Base-by-base conservation (phyloP, 306 rosid genomes). In the Rosa persica region DNA sequence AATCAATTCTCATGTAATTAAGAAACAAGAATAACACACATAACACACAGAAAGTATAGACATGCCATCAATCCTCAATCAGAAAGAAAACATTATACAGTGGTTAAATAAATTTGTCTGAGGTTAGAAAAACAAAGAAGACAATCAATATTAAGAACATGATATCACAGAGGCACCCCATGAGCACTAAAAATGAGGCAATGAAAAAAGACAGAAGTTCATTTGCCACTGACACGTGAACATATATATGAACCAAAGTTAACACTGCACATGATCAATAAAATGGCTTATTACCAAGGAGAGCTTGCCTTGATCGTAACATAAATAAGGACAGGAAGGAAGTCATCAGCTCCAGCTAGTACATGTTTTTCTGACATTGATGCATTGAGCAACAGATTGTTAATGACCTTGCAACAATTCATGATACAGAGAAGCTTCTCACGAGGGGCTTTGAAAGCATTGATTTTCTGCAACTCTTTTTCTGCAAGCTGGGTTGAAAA, bases 221-320 rank as follows among this genome's bases (percentile, higher is more conserved):
- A 54, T 57, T 22, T 74, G 20, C 60, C 22, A 39, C 76, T 12
- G 48, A 65, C 67, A 42, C 13, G 43, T 49, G 67, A 73, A 48
- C 51, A 47, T 27, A 52, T 0, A 16, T 43, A 25, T 10, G 73
- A 55, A 65, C 30, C 49, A 52, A 34, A 76, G 38, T 60, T 12
- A 60, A 78, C 79, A 67, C 7, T 16, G 42, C 68, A 34, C 54
- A 79, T 43, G 66, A 79, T 64, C 55, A 79, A 84, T 51, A 79
- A 70, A 79, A 78, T 85, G 91, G 80, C 80, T 62, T 81, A 83
- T 92, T 88, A 89, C 92, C 91, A 86, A 89, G 89, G 74, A 76
- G 74, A 75, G 91, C 97, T 91, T 87, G 97, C 93, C 97, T 92
- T 92, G 92, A 92, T 92, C 38, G 71, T 85, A 54, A 92, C 89